Evolutionary conservation across 805 yeast species (phyloP).

Genomic region (Saturnispora besseyi): DNA sequence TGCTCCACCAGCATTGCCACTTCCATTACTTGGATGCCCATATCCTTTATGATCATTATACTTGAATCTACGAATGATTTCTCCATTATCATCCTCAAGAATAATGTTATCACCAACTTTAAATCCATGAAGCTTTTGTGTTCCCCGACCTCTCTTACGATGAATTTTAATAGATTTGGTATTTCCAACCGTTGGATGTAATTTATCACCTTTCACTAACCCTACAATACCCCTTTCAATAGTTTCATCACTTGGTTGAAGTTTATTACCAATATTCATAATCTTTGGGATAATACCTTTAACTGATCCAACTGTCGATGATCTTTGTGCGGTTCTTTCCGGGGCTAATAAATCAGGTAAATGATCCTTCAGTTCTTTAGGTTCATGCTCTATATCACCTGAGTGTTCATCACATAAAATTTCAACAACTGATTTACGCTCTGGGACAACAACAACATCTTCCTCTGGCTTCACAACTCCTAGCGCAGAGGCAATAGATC

Average conservation of each 20-base stretch:
- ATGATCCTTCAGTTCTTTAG: neutral
- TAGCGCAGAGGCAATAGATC: constrained; percentile 9
- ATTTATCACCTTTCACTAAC: constrained; percentile 1
- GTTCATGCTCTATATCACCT: neutral
- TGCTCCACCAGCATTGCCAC: neutral
- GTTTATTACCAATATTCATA: constrained; percentile 8
- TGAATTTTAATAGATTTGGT: neutral
- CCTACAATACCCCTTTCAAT: constrained; percentile 8
- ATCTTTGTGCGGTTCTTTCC: neutral
- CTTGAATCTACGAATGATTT: constrained; percentile 72
- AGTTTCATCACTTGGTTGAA: constrained; percentile 5
- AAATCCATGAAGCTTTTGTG: constrained; percentile 51
- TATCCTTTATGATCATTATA: constrained; percentile 40
- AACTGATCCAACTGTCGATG: constrained; percentile 6
- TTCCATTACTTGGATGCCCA: neutral
- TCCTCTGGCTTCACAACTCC: constrained; percentile 2
- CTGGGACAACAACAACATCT: neutral
- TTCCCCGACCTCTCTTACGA: neutral
- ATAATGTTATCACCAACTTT: constrained; percentile 68
- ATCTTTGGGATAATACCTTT: constrained; percentile 2
- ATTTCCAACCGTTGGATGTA: neutral
- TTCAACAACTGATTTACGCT: neutral
- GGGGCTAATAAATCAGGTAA: neutral
- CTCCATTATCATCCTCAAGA: constrained; percentile 90
- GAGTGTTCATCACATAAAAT: neutral